Conservation (phyloP, 768 basidiomycete genomes). For the Boletus pseudopeckii region DNA sequence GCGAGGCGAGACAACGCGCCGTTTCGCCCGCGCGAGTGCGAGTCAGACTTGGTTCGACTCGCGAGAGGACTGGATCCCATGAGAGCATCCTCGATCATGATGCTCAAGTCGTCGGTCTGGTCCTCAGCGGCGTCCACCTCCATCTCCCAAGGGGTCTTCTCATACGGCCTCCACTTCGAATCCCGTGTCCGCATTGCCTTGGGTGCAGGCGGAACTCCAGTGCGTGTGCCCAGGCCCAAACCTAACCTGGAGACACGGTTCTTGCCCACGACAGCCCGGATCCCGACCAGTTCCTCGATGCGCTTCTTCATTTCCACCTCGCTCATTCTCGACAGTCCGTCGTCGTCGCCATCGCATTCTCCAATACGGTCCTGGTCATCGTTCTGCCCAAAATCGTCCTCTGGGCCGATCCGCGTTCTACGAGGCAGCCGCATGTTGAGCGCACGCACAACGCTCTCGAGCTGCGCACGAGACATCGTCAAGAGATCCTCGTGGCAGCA, state of each 20-base stretch:
- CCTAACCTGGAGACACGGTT: conserved; percentile 20
- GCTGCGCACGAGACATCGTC: conserved; percentile 54
- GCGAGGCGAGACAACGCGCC: conserved; percentile 13
- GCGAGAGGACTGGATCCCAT: conserved; percentile 29
- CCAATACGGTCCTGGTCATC: not conserved
- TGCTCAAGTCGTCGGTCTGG: conserved; percentile 3
- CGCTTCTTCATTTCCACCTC: conserved; percentile 46
- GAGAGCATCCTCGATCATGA: conserved; percentile 15
- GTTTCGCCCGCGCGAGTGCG: conserved; percentile 6
- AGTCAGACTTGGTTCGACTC: conserved; percentile 12
- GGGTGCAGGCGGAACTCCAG: conserved; percentile 31
- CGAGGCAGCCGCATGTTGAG: conserved; percentile 58
- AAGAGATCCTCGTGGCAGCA: conserved; percentile 73
- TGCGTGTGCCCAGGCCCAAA: conserved; percentile 23
- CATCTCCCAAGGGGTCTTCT: conserved; percentile 26
- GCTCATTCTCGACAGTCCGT: conserved; percentile 27
- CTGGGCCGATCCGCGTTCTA: conserved; percentile 46
- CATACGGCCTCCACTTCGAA: conserved; percentile 14
- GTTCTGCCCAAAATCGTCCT: conserved; percentile 25
- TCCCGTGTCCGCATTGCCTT: conserved; percentile 26
- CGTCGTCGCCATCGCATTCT: not conserved
- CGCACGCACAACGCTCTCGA: conserved; percentile 48
- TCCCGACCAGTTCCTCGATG: conserved; percentile 62
- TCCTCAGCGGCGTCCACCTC: conserved; percentile 13
- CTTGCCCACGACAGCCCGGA: conserved; percentile 35